Conservation (phyloP, 164 flowering plant species). For the Cinnamomum micranthum region DNA sequence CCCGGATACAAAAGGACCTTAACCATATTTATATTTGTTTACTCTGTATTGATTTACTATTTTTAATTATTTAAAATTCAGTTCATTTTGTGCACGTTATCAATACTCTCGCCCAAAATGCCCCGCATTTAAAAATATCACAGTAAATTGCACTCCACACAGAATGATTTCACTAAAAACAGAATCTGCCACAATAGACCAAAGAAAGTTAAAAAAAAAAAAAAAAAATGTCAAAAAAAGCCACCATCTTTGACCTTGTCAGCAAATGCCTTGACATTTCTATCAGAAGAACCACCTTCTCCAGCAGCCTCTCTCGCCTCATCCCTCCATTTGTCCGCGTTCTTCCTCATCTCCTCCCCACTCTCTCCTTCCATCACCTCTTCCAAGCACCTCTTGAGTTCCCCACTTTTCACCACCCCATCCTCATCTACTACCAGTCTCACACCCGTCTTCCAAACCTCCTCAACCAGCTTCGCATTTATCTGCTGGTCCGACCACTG, state of each 20-base stretch:
- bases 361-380: slow-evolving; percentile 1
- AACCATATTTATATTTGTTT: no score
- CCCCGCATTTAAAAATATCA: no score
- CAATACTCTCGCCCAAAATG: no score
- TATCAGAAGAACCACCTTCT: slow-evolving; percentile 24
- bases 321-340: slow-evolving; percentile 24
- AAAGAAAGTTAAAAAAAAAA: no score
- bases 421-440: slow-evolving; percentile 24
- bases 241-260: background rate
- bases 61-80: no score
- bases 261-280: slow-evolving; percentile 22
- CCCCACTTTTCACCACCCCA: slow-evolving; percentile 28
- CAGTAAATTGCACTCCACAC: no score
- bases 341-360: slow-evolving; percentile 12
- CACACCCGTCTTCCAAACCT: slow-evolving; percentile 47
- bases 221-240: no score
- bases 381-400: slow-evolving; percentile 3
- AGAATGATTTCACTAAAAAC: no score
- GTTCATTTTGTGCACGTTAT: no score
- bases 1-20: no score
- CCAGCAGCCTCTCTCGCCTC: slow-evolving; percentile 20
- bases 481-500: slow-evolving; percentile 49
- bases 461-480: slow-evolving; percentile 52
- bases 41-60: no score
- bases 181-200: no score